Percentiles rank a stretch among this genome's conserved stretches.
Evolutionary conservation across 352 stramenopile genomes (phyloP).

Genomic region (Phytophthora fragariaefolia): DNA sequence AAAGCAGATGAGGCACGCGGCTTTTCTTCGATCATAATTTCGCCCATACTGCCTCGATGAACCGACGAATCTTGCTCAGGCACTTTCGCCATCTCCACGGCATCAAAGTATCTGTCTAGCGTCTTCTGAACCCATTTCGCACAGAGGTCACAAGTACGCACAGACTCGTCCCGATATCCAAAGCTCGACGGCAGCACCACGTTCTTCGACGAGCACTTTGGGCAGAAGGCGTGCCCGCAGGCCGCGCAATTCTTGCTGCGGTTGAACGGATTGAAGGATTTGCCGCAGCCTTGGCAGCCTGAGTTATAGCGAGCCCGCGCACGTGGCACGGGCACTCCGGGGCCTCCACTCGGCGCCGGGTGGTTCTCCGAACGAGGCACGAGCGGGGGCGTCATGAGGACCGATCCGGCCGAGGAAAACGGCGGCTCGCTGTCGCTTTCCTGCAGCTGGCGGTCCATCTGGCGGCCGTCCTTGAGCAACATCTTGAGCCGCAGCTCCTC

Average conservation of each 20-base stretch:
- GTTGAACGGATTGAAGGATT: constrained; percentile 78
- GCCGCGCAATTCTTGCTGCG: constrained; percentile 63
- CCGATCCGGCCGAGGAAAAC: constrained; percentile 14
- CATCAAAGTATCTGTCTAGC: constrained; percentile 72
- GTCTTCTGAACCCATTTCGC: constrained; percentile 70
- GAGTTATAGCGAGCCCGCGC: constrained; percentile 41
- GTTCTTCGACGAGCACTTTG: constrained; percentile 65
- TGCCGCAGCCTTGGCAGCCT: constrained; percentile 58
- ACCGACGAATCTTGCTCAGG: constrained; percentile 20
- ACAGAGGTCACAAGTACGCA: constrained; percentile 71
- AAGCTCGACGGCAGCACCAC: constrained; percentile 67
- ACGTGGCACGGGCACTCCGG: constrained; percentile 51
- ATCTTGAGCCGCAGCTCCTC: constrained; percentile 65
- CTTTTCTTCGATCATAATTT: constrained; percentile 36
- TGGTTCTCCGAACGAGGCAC: constrained; percentile 11
- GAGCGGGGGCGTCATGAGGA: constrained; percentile 9
- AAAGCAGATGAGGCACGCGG: constrained; percentile 11
- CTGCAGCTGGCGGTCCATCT: constrained; percentile 49
- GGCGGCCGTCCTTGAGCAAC: constrained; percentile 50
- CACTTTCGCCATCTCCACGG: constrained; percentile 48
- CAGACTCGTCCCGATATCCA: constrained; percentile 52
- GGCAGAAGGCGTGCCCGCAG: constrained; percentile 70
- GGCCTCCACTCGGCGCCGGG: constrained; percentile 7
- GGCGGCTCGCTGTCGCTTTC: constrained; percentile 23
- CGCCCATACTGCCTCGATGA: constrained; percentile 15